Conservation (phyloP, 108 stramenopile genomes). For the Cylindrotheca closterium region DNA sequence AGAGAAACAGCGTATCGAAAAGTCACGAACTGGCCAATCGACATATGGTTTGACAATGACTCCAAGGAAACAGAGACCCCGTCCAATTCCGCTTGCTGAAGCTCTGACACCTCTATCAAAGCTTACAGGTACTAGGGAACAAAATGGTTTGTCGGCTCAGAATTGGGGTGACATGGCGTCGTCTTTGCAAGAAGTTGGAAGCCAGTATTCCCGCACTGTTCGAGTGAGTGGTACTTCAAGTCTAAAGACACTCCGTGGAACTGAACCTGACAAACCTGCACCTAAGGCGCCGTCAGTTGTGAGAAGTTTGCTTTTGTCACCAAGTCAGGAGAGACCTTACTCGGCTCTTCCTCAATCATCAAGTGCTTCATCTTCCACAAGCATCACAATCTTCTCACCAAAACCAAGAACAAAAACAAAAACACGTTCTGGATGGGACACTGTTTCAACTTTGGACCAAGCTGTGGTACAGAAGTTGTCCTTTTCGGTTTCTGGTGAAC, state of each 20-base stretch:
- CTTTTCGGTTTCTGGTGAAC: conserved; percentile 30
- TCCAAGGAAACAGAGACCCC: conserved; percentile 4
- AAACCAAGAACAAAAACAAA: conserved; percentile 18
- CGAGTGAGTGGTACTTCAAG: conserved; percentile 4
- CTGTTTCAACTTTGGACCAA: conserved; percentile 27
- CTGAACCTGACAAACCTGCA: neutral
- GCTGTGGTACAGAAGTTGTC: conserved; percentile 11
- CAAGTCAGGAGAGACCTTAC: neutral
- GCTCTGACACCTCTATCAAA: neutral
- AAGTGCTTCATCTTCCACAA: neutral
- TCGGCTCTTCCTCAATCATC: neutral
- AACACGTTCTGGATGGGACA: conserved; percentile 35
- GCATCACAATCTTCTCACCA: conserved; percentile 30
- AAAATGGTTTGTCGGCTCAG: neutral
- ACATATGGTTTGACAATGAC: conserved; percentile 20
- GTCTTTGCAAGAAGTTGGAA: conserved; percentile 5
- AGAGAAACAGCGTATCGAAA: neutral
- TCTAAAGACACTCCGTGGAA: neutral
- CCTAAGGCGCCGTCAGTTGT: neutral
- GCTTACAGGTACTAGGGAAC: neutral
- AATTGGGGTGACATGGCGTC: conserved; percentile 26
- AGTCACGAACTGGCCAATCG: conserved; percentile 5
- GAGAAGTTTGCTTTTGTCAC: conserved; percentile 15
- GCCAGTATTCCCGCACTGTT: neutral
- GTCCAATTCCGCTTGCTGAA: conserved; percentile 11